Percentiles rank a stretch among this genome's conserved stretches.
Conservation (phyloP, 2,329 filamentous ascomycete genomes). For the Pyrenochaeta sp. region DNA sequence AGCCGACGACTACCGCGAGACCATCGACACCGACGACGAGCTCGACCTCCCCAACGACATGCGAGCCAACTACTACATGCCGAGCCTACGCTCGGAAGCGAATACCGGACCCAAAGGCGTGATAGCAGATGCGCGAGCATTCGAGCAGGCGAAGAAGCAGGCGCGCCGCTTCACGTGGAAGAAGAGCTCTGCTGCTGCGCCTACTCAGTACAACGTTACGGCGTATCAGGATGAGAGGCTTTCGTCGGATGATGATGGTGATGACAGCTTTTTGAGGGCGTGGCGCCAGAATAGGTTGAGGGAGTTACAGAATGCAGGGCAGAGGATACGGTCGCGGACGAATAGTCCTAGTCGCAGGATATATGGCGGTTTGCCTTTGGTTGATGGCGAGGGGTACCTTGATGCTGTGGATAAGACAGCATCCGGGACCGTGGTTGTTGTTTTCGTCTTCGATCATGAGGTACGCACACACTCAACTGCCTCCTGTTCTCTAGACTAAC, state of each 20-base stretch:
- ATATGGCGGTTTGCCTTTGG: constrained; percentile 81
- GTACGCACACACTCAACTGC: constrained; percentile 61
- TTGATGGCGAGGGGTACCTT: constrained; percentile 92
- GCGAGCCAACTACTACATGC: constrained; percentile 63
- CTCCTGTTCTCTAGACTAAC: not conserved
- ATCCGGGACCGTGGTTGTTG: constrained; percentile 83
- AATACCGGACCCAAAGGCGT: constrained; percentile 87
- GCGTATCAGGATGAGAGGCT: constrained; percentile 61
- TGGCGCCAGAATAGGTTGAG: constrained; percentile 84
- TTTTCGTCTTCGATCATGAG: constrained; percentile 90
- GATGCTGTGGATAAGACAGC: constrained; percentile 93
- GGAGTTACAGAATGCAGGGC: constrained; percentile 74
- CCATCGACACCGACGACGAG: constrained; percentile 61
- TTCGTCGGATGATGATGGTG: constrained; percentile 66
- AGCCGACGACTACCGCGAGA: constrained; percentile 64
- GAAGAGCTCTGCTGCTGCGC: constrained; percentile 25
- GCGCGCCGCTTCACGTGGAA: constrained; percentile 46
- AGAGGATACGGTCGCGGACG: constrained; percentile 65
- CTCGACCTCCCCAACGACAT: constrained; percentile 60
- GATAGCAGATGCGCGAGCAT: constrained; percentile 82
- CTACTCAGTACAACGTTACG: constrained; percentile 35
- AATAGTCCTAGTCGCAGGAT: constrained; percentile 79
- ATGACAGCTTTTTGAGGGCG: constrained; percentile 81
- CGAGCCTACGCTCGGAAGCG: constrained; percentile 71
- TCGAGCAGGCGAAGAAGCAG: constrained; percentile 67